These are phyloP conservation scores for Fraxinus angustifolia DNA, from an alignment of 305 asterid species.

Conservation along the genomic window DNA sequence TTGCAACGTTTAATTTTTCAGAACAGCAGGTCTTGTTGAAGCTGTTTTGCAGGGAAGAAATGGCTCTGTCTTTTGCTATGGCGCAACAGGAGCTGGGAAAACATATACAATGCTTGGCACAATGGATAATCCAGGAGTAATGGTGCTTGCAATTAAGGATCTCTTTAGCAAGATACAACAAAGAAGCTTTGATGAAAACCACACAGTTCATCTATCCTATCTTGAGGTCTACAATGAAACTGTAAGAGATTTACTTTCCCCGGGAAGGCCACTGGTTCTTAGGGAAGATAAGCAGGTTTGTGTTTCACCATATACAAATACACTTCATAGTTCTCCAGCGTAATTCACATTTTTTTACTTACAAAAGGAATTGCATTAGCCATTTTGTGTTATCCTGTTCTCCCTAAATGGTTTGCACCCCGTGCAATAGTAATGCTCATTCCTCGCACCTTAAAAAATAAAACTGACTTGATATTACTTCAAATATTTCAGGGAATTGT, in stretches of 20 bases:
- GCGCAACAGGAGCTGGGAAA: conserved; percentile 74
- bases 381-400: not conserved
- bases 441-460: not conserved
- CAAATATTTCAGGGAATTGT: conserved; percentile 50
- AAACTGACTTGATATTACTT: not conserved
- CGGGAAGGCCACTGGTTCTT: conserved; percentile 59
- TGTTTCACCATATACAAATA: not conserved
- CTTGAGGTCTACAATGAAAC: conserved; percentile 67
- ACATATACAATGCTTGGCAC: conserved; percentile 67
- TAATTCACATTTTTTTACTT: not conserved
- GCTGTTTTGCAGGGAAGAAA: conserved; percentile 63
- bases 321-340: not conserved
- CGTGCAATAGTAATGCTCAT: not conserved
- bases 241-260: conserved; percentile 57
- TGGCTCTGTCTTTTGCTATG: conserved; percentile 65
- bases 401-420: not conserved
- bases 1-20: conserved; percentile 26
- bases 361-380: not conserved
- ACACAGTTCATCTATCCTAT: conserved; percentile 54
- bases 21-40: conserved; percentile 66
- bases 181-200: conserved; percentile 52
- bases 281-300: conserved; percentile 64
- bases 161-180: conserved; percentile 50
- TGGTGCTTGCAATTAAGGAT: conserved; percentile 68
- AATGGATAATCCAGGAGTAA: conserved; percentile 55